A percentile compares a stretch with the other conserved stretches of the same genome.
Evolutionary conservation across 2,329 filamentous ascomycete species (phyloP).

Genomic region (Hymenoscyphus scutula): DNA sequence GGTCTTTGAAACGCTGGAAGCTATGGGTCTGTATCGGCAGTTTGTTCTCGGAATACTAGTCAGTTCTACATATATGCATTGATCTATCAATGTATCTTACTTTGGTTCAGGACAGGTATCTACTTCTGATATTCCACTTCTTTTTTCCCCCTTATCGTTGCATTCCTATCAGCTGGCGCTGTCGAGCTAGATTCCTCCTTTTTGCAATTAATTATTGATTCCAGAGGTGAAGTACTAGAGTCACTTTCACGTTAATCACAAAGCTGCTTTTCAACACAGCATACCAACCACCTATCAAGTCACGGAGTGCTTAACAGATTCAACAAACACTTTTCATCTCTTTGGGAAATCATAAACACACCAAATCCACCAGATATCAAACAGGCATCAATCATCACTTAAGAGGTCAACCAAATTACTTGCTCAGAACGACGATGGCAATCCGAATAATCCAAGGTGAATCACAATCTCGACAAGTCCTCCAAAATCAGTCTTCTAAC

Average conservation of each 20-base stretch:
- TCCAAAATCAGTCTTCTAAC: background rate
- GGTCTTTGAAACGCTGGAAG: background rate
- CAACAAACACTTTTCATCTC: background rate
- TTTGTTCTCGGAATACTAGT: background rate
- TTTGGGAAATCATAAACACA: background rate
- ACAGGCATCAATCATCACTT: background rate
- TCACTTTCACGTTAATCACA: background rate
- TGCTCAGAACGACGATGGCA: constrained; percentile 16
- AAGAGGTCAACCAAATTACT: background rate
- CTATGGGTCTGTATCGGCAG: background rate
- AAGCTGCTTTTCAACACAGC: background rate
- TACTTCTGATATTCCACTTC: background rate
- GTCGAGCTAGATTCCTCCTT: background rate
- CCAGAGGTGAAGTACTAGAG: background rate
- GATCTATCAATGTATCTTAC: background rate
- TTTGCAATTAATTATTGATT: background rate
- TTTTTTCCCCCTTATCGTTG: background rate
- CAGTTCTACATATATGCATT: constrained; percentile 2
- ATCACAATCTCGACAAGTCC: background rate
- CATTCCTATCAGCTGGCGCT: background rate
- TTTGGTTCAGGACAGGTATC: background rate
- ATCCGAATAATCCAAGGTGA: constrained; percentile 28
- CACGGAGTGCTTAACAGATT: background rate
- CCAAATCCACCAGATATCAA: background rate
- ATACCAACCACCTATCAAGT: background rate